Base-by-base conservation (phyloP, 2,329 filamentous ascomycete species). In the Claviceps spartinae region DNA sequence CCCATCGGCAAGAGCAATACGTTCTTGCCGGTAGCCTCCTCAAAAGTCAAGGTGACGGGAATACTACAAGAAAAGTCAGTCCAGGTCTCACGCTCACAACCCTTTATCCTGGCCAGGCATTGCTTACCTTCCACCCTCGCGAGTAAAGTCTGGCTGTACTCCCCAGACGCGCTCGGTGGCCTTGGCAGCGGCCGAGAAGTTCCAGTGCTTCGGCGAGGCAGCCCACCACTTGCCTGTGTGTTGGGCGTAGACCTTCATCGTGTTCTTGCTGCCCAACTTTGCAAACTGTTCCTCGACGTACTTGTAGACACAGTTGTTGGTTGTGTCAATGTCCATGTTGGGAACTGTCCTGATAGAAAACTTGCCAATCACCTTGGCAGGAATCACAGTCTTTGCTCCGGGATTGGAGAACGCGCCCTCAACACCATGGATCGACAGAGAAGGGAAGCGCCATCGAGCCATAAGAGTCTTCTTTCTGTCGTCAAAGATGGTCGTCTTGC, bases 221-320 rank as follows among this genome's bases (percentile, higher is more conserved):
- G 95, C 89, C 93, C 93, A 98, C 93, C 93, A 98, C 73, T 96
- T 96, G 60, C 93, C 93, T 54, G 83, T 84, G 74, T 98, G 93
- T 70, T 91, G 83, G 54, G 90, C 77, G 65, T 77, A 82, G 50
- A 89, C 83, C 62, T 87, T 86, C 64, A 95, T 70, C 16, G 77
- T 89, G 76, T 98, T 98, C 78, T 98, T 98, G 70, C 85, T 93
- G 58, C 81, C 80, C 37, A 97, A 78, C 71, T 89, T 88, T 61
- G 85, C 83, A 67, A 95, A 96, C 59, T 86, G 82, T 58, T 86
- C 82, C 64, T 91, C 79, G 57, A 97, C 78, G 67, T 90, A 86
- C 67, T 86, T 83, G 73, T 82, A 86, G 44, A 98, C 91, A 45
- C 85, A 77, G 65, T 82, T 78, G 72, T 95, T 94, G 63, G 95